Evolutionary conservation across 1,139 yeast species (phyloP), one percentile per base, ranked within the genome.

Genomic region (Diutina sp.): DNA sequence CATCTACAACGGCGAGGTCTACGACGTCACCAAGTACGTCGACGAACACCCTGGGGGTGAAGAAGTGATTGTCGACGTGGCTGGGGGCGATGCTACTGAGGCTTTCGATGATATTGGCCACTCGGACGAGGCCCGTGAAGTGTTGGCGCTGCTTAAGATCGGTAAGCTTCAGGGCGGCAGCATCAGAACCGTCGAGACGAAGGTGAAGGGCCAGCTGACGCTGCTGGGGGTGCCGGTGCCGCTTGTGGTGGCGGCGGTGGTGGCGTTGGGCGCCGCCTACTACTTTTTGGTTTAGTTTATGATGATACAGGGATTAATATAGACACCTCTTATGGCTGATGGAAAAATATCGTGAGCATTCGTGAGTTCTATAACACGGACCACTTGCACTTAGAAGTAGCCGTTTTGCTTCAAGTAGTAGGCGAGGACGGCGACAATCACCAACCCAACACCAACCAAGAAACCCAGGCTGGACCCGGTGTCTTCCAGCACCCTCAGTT

Each of bases 11-110:
- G 97, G 95, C 55, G 87, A 86, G 67, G 98, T 93, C 57, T 93
- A 91, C 73, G 90, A 93, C 70, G 83, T 88, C 60, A 74, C 96
- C 57, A 74, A 77, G 62, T 93, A 91, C 72, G 72, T 91, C 60
- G 97, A 91, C 66, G 98, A 93, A 76, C 99, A 93, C 74, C 96
- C 96, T 60, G 99, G 99, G 76, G 99, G 99, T 68, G 98, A 90
- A 72, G 99, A 95, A 72, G 97, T 93, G 55, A 79, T 93, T 64
- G 73, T 87, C 57, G 99, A 95, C 67, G 82, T 84, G 64, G 98
- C 93, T 59, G 99, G 99, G 62, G 76, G 78, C 58, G 99, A 95
- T 70, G 95, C 97, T 59, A 91, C 99, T 54, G 93, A 85, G 63
- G 91, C 96, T 46, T 93, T 93, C 68, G 90, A 89, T 60, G 99